Percentiles rank a stretch among this genome's conserved stretches.
Conservation (phyloP, 2,329 filamentous ascomycete genomes). For the Hymenoscyphus fraxineus region DNA sequence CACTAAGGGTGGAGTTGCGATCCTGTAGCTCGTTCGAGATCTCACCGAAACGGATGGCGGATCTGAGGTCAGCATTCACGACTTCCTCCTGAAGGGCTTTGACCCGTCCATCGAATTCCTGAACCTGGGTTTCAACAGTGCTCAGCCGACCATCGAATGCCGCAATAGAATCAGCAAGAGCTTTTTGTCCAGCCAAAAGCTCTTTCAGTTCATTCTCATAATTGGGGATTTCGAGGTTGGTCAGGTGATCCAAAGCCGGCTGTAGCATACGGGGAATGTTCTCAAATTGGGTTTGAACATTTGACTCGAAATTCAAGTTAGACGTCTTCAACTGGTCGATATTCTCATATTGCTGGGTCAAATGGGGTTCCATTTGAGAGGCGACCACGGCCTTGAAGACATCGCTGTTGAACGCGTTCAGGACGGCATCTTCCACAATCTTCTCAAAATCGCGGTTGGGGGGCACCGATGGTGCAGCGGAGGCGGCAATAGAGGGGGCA, state of each 20-base stretch:
- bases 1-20: slow-evolving; percentile 22
- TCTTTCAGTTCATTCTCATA: slow-evolving; percentile 17
- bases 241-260: slow-evolving; percentile 21
- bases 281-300: slow-evolving; percentile 18
- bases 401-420: slow-evolving; percentile 22
- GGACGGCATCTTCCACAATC: slow-evolving; percentile 22
- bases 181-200: slow-evolving; percentile 17
- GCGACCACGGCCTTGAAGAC: slow-evolving; percentile 24
- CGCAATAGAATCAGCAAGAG: slow-evolving; percentile 15
- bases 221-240: slow-evolving; percentile 18
- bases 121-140: slow-evolving; percentile 8
- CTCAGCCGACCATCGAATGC: slow-evolving; percentile 12
- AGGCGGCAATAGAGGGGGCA: slow-evolving; percentile 1
- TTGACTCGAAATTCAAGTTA: slow-evolving; percentile 25
- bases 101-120: slow-evolving; percentile 18
- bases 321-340: slow-evolving; percentile 23
- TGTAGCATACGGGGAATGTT: slow-evolving; percentile 17
- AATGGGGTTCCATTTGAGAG: slow-evolving; percentile 22
- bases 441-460: slow-evolving; percentile 19
- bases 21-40: slow-evolving; percentile 28
- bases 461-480: slow-evolving; percentile 2
- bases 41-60: slow-evolving; percentile 26
- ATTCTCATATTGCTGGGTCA: slow-evolving; percentile 24
- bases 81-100: slow-evolving; percentile 20
- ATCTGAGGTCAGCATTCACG: slow-evolving; percentile 22